phyloP scores from a whole-genome alignment of 2,329 filamentous ascomycete genomes.

The Cladorrhinum sp. region DNA sequence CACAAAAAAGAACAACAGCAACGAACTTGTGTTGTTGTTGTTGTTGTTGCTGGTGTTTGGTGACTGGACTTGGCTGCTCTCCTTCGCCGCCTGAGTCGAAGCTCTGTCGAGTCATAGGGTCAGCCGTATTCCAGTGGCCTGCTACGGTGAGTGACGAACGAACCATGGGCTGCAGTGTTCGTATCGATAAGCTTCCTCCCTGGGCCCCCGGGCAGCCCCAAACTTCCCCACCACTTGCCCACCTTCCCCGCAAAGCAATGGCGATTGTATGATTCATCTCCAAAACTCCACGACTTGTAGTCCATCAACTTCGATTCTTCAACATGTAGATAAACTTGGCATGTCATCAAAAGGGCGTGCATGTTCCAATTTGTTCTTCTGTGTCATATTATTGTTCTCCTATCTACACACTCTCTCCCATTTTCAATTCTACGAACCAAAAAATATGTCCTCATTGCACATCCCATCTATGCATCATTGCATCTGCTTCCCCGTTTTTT shows the following conservation, averaged over 20 bases:
- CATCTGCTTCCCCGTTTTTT: not conserved
- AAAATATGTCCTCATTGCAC: not conserved
- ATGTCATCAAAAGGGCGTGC: not conserved
- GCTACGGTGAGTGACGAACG: not conserved
- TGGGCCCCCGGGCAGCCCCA: not conserved
- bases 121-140: not conserved
- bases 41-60: not conserved
- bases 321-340: not conserved
- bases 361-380: not conserved
- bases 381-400: not conserved
- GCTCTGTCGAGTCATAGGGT: conserved; percentile 22
- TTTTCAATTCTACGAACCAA: not conserved
- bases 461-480: not conserved
- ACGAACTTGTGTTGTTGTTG: not conserved
- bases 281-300: not conserved
- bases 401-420: not conserved
- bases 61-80: not conserved
- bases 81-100: conserved; percentile 29
- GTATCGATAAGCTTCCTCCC: conserved; percentile 23
- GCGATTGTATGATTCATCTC: not conserved
- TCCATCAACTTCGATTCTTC: not conserved
- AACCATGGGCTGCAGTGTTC: not conserved
- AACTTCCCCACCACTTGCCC: conserved; percentile 1
- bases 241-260: conserved; percentile 1
- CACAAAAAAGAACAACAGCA: not conserved